A percentile compares a stretch with the other conserved stretches of the same genome.
Conservation (phyloP, 768 basidiomycete species). For the Lactarius quietus region DNA sequence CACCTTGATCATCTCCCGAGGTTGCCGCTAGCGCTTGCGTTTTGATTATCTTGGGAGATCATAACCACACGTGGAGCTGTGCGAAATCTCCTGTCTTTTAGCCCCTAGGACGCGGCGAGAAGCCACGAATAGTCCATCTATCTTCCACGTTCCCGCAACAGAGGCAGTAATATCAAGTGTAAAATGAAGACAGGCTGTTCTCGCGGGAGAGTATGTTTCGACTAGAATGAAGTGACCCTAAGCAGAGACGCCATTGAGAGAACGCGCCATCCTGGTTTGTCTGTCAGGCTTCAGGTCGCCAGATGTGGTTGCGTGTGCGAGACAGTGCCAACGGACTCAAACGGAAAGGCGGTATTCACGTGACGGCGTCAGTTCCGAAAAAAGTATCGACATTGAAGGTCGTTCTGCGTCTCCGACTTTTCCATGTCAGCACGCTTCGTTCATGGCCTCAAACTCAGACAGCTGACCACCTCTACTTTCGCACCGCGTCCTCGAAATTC, state of each 20-base stretch:
- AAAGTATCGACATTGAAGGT: not conserved
- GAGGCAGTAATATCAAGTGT: conserved; percentile 6
- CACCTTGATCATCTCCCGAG: conserved; percentile 2
- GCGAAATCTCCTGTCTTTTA: conserved; percentile 12
- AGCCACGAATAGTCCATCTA: no score
- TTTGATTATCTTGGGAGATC: not conserved
- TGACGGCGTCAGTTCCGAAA: conserved; percentile 4
- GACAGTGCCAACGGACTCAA: not conserved
- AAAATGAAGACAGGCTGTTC: conserved; percentile 2
- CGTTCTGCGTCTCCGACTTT: not conserved
- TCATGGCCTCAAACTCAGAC: conserved; percentile 17
- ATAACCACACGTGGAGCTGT: conserved; percentile 11
- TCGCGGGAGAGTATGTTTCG: not conserved
- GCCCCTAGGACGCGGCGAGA: conserved; percentile 11
- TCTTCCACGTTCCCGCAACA: not conserved
- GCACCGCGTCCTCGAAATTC: not conserved
- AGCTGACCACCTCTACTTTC: conserved; percentile 7
- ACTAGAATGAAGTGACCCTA: not conserved
- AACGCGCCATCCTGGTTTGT: not conserved
- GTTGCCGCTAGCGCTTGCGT: not conserved
- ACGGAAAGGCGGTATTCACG: not conserved
- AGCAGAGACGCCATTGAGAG: not conserved
- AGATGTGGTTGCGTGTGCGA: not conserved
- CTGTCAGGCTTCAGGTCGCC: not conserved
- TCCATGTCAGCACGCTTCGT: conserved; percentile 24